These are phyloP conservation scores for Primulina eburnea DNA, from an alignment of 257 asterid genomes.

Conservation along the genomic window DNA sequence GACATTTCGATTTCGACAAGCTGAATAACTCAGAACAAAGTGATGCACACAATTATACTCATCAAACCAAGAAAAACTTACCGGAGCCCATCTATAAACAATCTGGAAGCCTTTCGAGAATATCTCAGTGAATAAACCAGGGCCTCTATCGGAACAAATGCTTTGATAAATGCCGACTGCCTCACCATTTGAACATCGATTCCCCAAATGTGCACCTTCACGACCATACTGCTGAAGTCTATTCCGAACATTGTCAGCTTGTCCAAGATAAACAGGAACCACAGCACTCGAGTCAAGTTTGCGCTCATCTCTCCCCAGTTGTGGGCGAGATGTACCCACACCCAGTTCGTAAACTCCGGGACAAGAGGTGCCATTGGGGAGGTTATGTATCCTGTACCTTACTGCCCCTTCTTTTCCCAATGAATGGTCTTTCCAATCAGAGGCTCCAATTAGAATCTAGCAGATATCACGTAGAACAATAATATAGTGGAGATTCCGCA, in stretches of 20 bases:
- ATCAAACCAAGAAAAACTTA: slow-evolving; percentile 36
- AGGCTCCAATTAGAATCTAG: slow-evolving; percentile 73
- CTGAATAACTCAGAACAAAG: not conserved
- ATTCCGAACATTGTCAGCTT: slow-evolving; percentile 79
- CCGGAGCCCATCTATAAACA: slow-evolving; percentile 89
- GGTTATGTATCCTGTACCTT: slow-evolving; percentile 75
- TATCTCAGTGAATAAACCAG: slow-evolving; percentile 52
- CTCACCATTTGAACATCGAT: slow-evolving; percentile 33
- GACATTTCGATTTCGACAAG: not conserved
- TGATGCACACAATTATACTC: not conserved
- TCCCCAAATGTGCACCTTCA: slow-evolving; percentile 86
- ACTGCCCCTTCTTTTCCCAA: slow-evolving; percentile 76
- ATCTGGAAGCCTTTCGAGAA: slow-evolving; percentile 67
- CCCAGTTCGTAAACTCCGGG: slow-evolving; percentile 93
- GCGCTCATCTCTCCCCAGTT: slow-evolving; percentile 38
- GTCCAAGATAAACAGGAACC: slow-evolving; percentile 84
- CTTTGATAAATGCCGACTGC: not conserved
- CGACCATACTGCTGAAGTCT: slow-evolving; percentile 94
- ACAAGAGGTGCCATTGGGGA: slow-evolving; percentile 64
- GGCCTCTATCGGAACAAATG: slow-evolving; percentile 4
- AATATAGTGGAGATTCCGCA: not conserved
- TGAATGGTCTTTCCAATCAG: slow-evolving; percentile 68
- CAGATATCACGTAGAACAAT: slow-evolving; percentile 19
- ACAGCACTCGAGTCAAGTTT: slow-evolving; percentile 51
- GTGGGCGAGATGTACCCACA: slow-evolving; percentile 31